Percentiles rank a stretch among this genome's conserved stretches.
Conservation (phyloP, 2,329 filamentous ascomycete species). For the Lachnum nothofagi region DNA sequence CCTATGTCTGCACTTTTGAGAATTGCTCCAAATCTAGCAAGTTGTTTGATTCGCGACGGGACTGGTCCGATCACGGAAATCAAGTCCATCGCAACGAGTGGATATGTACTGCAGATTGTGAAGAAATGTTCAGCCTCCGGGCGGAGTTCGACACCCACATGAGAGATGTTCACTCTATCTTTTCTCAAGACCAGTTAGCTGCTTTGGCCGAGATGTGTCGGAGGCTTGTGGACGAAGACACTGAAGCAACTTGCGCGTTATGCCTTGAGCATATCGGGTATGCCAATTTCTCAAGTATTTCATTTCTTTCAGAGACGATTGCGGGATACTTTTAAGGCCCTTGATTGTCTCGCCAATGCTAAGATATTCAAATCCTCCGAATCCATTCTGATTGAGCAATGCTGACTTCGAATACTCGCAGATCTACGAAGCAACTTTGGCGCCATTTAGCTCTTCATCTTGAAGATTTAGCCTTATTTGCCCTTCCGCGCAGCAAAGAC, state of each 20-base stretch:
- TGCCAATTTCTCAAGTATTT: too few species aligned
- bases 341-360: too few species aligned
- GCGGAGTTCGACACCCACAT: neutral
- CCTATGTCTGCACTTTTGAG: conserved; percentile 24
- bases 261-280: too few species aligned
- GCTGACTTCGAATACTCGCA: too few species aligned
- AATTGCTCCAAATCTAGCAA: conserved; percentile 11
- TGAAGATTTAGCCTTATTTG: conserved; percentile 5
- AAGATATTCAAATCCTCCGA: too few species aligned
- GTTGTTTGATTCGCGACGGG: conserved; percentile 13
- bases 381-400: too few species aligned
- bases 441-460: conserved; percentile 4
- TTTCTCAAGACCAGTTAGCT: neutral
- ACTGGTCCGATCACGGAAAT: conserved; percentile 26
- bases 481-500: neutral
- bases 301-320: too few species aligned
- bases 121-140: neutral
- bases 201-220: conserved; percentile 2
- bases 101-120: neutral
- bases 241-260: neutral
- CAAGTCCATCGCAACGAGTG: conserved; percentile 10
- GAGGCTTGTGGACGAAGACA: neutral
- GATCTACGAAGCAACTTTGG: neutral
- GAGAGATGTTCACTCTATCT: neutral
- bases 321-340: too few species aligned